phyloP scores from a whole-genome alignment of 306 rosid species.

The Casuarina equisetifolia region DNA sequence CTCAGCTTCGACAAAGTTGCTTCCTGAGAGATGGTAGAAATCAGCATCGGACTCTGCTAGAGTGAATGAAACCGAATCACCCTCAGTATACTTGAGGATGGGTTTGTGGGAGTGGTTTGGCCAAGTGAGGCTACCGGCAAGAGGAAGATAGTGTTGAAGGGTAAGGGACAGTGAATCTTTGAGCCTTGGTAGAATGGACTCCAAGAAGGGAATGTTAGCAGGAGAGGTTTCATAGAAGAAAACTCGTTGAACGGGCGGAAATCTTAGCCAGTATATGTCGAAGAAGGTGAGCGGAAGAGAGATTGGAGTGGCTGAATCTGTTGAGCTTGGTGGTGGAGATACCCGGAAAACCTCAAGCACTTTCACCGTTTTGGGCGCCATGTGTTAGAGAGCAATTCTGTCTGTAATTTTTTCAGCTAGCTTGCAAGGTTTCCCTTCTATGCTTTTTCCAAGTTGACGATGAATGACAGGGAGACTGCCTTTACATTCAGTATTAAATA shows the following conservation, averaged over 20 bases:
- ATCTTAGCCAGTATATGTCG: conserved; percentile 47
- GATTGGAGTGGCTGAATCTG: too few species aligned
- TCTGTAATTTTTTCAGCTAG: too few species aligned
- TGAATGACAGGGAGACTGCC: too few species aligned
- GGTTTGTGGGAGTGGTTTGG: too few species aligned
- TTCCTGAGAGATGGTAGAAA: too few species aligned
- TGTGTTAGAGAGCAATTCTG: neutral
- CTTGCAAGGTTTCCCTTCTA: too few species aligned
- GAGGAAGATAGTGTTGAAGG: conserved; percentile 53
- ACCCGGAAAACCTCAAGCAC: neutral
- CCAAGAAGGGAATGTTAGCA: conserved; percentile 19
- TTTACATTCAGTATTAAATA: too few species aligned
- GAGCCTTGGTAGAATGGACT: conserved; percentile 13
- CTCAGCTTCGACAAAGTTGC: too few species aligned
- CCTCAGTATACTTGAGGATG: too few species aligned
- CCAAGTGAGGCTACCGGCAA: conserved; percentile 37
- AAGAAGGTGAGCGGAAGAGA: conserved; percentile 40
- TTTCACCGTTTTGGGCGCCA: neutral
- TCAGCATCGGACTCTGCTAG: too few species aligned
- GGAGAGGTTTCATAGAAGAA: conserved; percentile 42
- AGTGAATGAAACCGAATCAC: too few species aligned
- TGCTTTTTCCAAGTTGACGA: too few species aligned
- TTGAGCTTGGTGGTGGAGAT: conserved; percentile 5
- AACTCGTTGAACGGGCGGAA: conserved; percentile 43
- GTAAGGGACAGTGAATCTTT: conserved; percentile 47